Evolutionary conservation across 345 rosid genomes (phyloP).

Genomic region (Orychophragmus violaceus): DNA sequence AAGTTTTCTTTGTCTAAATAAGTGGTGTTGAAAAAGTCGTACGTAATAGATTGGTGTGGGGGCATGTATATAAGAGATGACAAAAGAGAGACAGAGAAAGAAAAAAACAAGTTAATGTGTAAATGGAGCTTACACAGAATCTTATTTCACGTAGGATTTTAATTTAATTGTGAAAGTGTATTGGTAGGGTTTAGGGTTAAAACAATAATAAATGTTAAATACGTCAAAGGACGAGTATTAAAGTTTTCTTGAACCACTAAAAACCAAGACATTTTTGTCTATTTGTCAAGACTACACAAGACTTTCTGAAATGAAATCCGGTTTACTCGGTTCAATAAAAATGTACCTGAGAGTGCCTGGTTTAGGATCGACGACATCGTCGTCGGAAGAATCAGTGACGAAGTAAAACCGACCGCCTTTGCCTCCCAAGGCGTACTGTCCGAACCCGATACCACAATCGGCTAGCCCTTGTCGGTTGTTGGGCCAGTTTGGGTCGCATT

Average conservation of each 20-base stretch:
- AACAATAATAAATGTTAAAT: background rate
- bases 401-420: constrained; percentile 76
- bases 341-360: constrained; percentile 67
- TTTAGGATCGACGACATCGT: constrained; percentile 67
- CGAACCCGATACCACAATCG: constrained; percentile 89
- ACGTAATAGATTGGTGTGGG: constrained; percentile 21
- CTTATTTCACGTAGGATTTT: background rate
- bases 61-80: constrained; percentile 16
- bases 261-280: constrained; percentile 4
- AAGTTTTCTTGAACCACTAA: constrained; percentile 3
- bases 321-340: background rate
- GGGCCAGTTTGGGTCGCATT: constrained; percentile 94
- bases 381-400: constrained; percentile 81
- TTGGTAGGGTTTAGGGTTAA: background rate
- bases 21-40: constrained; percentile 24
- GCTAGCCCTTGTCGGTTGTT: constrained; percentile 80
- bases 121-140: constrained; percentile 5
- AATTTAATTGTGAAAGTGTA: background rate
- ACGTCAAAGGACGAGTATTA: background rate
- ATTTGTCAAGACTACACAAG: background rate
- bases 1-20: background rate
- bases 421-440: constrained; percentile 87
- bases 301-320: background rate
- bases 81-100: constrained; percentile 2
- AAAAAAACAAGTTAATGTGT: background rate